Evolutionary conservation across 495 filamentous ascomycete genomes (phyloP), one percentile per base, ranked within the genome.

Genomic region (Podospora didyma): DNA sequence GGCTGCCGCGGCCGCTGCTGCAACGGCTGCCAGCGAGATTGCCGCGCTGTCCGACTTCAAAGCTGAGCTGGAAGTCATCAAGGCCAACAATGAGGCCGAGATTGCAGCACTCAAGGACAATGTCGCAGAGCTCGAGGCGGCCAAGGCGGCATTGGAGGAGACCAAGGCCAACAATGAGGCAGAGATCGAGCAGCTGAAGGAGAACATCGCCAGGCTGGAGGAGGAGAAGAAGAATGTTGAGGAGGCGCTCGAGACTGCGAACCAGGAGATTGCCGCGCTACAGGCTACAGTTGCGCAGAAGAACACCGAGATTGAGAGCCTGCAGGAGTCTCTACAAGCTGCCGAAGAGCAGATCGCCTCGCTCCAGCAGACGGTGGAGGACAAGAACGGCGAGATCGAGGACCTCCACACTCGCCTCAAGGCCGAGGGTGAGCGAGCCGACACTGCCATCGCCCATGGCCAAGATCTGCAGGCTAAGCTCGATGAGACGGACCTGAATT

Each of bases 291-390:
- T 66, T 7, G 56, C 53, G 0, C 44, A 61, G 16, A 69, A 62
- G 57, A 60, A 56, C 48, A 57, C 49, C 26, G 67, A 69, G 49
- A 68, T 69, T 2, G 64, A 64, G 59, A 50, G 44, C 28, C 58
- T 69, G 9, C 59, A 61, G 44, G 61, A 70, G 55, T 63, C 62
- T 10, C 55, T 70, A 26, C 61, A 61, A 28, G 55, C 57, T 0
- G 60, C 66, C 24, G 68, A 70, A 53, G 68, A 69, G 21, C 57
- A 67, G 35, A 65, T 67, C 12, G 35, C 48, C 9, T 63, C 60
- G 4, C 64, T 71, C 9, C 63, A 68, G 31, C 63, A 66, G 42
- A 68, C 65, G 0, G 48, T 69, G 0, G 64, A 65, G n/a, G 68
- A 71, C n/a, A 62, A 64, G 54, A 66, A 54, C 48, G 54, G 14